Evolutionary conservation across 2,329 filamentous ascomycete genomes (phyloP).

Genomic region (Penicillium sp.): DNA sequence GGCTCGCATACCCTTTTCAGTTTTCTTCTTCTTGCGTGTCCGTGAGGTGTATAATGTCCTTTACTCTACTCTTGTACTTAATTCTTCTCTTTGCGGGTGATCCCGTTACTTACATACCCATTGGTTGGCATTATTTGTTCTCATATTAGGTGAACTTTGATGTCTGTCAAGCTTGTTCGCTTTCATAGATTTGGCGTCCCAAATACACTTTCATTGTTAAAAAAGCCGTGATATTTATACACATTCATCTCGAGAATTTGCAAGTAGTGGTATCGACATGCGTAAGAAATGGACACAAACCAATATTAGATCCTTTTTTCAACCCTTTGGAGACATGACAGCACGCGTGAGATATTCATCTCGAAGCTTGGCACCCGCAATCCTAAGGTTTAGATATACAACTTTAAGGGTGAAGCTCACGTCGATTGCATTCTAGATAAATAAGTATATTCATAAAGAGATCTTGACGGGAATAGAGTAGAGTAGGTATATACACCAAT

Average conservation of each 20-base stretch:
- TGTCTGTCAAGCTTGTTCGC: not conserved
- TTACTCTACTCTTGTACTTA: slow-evolving; percentile 2
- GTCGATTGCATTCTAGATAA: not conserved
- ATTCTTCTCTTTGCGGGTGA: not conserved
- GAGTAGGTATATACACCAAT: not conserved
- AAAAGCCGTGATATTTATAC: not conserved
- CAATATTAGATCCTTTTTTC: too few relatives aligned
- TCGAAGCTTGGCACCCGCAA: not conserved
- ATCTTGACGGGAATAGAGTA: not conserved
- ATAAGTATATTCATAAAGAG: not conserved
- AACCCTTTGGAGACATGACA: too few relatives aligned
- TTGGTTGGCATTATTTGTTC: not conserved
- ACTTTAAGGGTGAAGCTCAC: too few relatives aligned
- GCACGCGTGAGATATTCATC: too few relatives aligned
- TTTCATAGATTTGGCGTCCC: not conserved
- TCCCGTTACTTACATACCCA: not conserved
- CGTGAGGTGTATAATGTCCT: slow-evolving; percentile 1
- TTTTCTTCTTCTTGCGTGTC: not conserved
- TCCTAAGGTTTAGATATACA: too few relatives aligned
- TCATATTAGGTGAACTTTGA: not conserved
- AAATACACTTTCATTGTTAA: not conserved
- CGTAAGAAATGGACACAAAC: too few relatives aligned
- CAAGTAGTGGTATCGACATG: too few relatives aligned
- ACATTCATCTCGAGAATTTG: too few relatives aligned
- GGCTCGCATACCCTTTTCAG: not conserved